Evolutionary conservation across 2,329 filamentous ascomycete genomes (phyloP), one percentile per base, ranked within the genome.

Genomic region (Microcyclospora pomicola): DNA sequence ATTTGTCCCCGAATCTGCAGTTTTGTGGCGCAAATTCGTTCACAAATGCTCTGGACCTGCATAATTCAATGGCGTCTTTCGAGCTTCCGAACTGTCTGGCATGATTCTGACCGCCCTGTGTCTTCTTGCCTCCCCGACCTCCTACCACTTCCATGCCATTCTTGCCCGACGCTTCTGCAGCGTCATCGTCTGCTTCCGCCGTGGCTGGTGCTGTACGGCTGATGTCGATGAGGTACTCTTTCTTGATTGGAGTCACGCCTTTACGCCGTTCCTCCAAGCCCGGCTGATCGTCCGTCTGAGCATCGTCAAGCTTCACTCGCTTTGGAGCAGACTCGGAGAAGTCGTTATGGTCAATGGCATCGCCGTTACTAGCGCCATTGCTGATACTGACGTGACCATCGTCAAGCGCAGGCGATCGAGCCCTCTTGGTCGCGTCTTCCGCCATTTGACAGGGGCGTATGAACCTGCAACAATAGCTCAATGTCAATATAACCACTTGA

Each of bases 71-170:
- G 24, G 73, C 73, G 55, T 96, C 88, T 43, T 75, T 72, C 31
- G 84, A 91, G 45, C 69, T 76, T 36, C 86, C 86, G 57, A 91
- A 95, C 32, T 73, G 73, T 40, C 88, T 80, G 48, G 75, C 75
- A 46, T 79, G 86, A 60, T 96, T 95, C 61, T 94, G 86, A 27
- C 83, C 82, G 33, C 68, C 69, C 47, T 75, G 63, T 54, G 78
- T 79, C 52, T 73, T 69, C 55, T 54, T 49, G 30, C 53, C 54
- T 27, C 52, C 52, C 34, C 50, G 37, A 11, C 54, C 54, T 30
- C 42, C 53, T 14, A 40, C 36, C 9, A 36, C 24, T 33, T 47
- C 42, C 3, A 39, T 40, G 58, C 44, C 57, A 60, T 34, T 49
- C 37, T 61, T 59, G 37, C 69, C 69, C 27, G 71, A 69, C 15